Base-by-base conservation (phyloP, 2,329 filamentous ascomycete species). In the Diaporthe velutina region DNA sequence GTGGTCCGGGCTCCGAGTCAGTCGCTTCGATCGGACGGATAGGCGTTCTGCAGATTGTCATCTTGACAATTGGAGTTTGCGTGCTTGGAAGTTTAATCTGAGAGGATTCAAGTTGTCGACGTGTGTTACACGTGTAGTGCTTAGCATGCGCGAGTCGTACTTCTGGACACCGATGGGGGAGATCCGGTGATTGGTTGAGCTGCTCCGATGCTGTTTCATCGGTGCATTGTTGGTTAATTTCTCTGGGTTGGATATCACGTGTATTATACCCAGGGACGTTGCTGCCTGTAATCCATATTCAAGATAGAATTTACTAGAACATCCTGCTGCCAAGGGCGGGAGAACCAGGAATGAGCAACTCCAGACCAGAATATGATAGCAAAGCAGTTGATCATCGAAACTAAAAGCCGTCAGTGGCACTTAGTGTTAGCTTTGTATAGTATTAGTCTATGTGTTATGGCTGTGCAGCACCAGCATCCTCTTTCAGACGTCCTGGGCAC, bases 151-250 rank as follows among this genome's bases (percentile, higher is more conserved):
- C 48, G 45, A 68, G 45, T 68, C 64, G 64, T 52, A 52, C 64
- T 22, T 68, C 64, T 54, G 45, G 33, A 54, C 33, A 30, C 5
- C 33, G 15, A 25, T 19, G 28, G n/a, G n/a, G 22, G n/a, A 35
- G 8, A 28, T 42, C 35, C 28, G 45, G 28, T 66, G 25, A 52
- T 55, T 73, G 45, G 45, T 45, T 54, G 25, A 25, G 45, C 30
- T 58, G 50, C 52, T n/a, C 52, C 67, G 19, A 35, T 54, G n/a
- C 33, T 8, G 45, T 40, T 68, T 40, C 48, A 40, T 54, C 33
- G 64, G 50, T 28, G 64, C 64, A 68, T 68, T 68, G 48, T 54
- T 54, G 45, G 33, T 38, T n/a, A 68, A 68, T 68, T 54, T 68
- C 64, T 40, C n/a, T 30, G 33, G 45, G 45, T 25, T 48, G 13